Evolutionary conservation across 768 basidiomycete species (phyloP).

Genomic region (Austroboletus eburneus): DNA sequence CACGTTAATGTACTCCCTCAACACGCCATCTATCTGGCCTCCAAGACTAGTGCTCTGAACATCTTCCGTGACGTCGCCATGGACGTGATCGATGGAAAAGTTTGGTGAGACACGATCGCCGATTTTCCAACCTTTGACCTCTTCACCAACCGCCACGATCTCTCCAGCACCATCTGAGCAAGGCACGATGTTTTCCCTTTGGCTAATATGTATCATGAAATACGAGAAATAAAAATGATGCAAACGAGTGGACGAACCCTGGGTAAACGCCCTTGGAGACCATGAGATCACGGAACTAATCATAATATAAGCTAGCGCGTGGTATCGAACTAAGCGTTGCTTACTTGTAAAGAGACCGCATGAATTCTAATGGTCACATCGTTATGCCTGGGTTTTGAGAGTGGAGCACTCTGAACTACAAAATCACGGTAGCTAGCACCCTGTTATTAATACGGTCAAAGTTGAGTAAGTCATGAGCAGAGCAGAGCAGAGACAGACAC

Average conservation of each 20-base stretch:
- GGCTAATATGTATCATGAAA: constrained; percentile 19
- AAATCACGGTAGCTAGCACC: constrained; percentile 27
- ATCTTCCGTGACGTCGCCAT: constrained; percentile 39
- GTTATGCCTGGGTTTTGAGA: constrained; percentile 35
- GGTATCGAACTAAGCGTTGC: background rate
- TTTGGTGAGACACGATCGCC: constrained; percentile 59
- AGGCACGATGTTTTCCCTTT: constrained; percentile 27
- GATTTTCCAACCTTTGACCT: constrained; percentile 43
- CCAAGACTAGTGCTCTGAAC: constrained; percentile 40
- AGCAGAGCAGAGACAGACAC: constrained; percentile 1
- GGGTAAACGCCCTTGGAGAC: constrained; percentile 40
- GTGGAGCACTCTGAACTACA: constrained; percentile 20
- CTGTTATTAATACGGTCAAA: constrained; percentile 8
- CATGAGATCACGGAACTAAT: constrained; percentile 47
- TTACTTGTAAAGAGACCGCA: constrained; percentile 53
- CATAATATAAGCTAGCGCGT: background rate
- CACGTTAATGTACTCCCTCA: constrained; percentile 53
- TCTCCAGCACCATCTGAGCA: constrained; percentile 56
- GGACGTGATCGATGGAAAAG: constrained; percentile 44
- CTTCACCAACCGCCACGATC: constrained; percentile 41
- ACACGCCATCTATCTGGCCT: constrained; percentile 45
- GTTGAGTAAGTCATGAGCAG: background rate
- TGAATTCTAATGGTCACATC: constrained; percentile 56
- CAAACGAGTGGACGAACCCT: constrained; percentile 20
- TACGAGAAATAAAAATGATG: constrained; percentile 24